Base-by-base conservation (phyloP, 176 grass and related monocot species). In the Tillandsia leiboldiana region DNA sequence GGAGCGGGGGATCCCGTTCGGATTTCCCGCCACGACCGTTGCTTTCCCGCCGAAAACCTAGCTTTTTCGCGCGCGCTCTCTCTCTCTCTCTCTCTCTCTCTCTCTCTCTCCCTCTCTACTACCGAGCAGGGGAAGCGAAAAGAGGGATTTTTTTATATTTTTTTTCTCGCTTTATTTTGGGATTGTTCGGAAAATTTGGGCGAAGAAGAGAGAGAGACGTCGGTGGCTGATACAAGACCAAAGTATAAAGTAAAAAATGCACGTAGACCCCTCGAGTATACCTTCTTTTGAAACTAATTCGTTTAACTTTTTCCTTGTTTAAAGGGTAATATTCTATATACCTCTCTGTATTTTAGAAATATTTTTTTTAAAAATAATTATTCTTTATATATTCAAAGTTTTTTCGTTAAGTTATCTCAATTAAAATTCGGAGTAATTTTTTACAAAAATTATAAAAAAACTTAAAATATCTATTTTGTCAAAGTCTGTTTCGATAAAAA, bases 131-230 rank as follows among this genome's bases (percentile, higher is more conserved):
- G 70, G 61, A 42, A 9, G 57, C 63, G 65, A 64, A 79, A 79
- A 49, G 68, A 65, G 2, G 67, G 54, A 64, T 63, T 66, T 71
- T 77, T 75, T 75, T 2, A 13, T 22, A 0, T 42, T 42, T 50
- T 65, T 68, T 69, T 61, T 71, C 10, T 10, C 53, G 56, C 26
- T 69, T 58, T 78, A 48, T 70, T 52, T 54, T 52, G 28, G 17
- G 52, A 15, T 61, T 78, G 75, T 78, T 52, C 22, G 66, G 54
- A 69, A 50, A 69, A 3, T 13, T 69, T 51, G 67, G 28, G 27
- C 33, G 50, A 8, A 15, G 28, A 79, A 42, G 67, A 61, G 75
- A 70, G 22, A 77, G 47, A 65, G 22, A 56, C 22, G 23, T 61
- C 22, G 22, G 14, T 61, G 22, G 56, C 10, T 56, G 11, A 56